Percentiles rank a stretch among this genome's conserved stretches.
Conservation (phyloP, 2,329 filamentous ascomycete species). For the Colletotrichum navitas region DNA sequence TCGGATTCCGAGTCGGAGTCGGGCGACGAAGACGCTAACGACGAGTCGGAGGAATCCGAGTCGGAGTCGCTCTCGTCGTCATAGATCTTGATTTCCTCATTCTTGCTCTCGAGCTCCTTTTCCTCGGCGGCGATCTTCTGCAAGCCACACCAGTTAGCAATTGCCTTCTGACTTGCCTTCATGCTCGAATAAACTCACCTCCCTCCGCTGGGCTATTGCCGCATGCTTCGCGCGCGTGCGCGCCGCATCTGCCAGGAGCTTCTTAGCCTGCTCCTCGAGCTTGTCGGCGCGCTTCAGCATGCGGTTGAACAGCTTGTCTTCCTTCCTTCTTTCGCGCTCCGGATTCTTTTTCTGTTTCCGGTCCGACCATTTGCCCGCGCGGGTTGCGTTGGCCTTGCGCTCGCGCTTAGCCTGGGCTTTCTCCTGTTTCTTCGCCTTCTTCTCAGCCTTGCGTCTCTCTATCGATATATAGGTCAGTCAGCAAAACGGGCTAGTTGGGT, state of each 20-base stretch:
- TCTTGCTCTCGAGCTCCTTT: slow-evolving; percentile 27
- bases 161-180: no score
- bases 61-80: slow-evolving; percentile 43
- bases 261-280: slow-evolving; percentile 55
- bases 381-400: slow-evolving; percentile 52
- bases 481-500: neutral
- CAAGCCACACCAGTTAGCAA: slow-evolving; percentile 7
- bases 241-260: slow-evolving; percentile 57
- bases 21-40: slow-evolving; percentile 18
- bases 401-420: slow-evolving; percentile 55
- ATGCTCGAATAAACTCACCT: slow-evolving; percentile 41
- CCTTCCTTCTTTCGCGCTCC: slow-evolving; percentile 47
- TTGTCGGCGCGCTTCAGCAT: slow-evolving; percentile 56
- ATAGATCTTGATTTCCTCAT: slow-evolving; percentile 38
- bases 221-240: slow-evolving; percentile 49
- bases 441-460: slow-evolving; percentile 49
- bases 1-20: slow-evolving; percentile 31
- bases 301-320: slow-evolving; percentile 55
- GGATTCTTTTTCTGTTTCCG: slow-evolving; percentile 48
- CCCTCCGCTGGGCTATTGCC: slow-evolving; percentile 45
- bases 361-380: slow-evolving; percentile 50
- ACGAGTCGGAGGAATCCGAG: slow-evolving; percentile 44
- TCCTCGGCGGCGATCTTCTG: slow-evolving; percentile 48
- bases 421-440: slow-evolving; percentile 54
- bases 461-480: neutral